A percentile compares a stretch with the other conserved stretches of the same genome.
Conservation (phyloP, 1,139 yeast genomes). For the Hansenula lynferdii region DNA sequence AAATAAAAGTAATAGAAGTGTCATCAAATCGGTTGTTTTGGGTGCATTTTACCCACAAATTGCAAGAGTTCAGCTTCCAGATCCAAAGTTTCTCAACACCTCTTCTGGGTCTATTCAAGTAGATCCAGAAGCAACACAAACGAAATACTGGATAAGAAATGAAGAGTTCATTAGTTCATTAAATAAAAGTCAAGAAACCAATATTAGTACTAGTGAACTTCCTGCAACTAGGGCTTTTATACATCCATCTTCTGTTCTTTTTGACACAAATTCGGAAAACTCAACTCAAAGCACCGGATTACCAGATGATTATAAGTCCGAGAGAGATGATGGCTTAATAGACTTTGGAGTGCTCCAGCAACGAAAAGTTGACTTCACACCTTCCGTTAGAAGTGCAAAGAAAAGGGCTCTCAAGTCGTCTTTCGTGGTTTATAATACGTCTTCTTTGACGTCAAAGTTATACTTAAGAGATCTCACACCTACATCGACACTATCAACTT, state of each 20-base stretch:
- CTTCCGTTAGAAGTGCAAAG: slow-evolving; percentile 24
- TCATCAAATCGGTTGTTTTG: slow-evolving; percentile 65
- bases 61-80: slow-evolving; percentile 78
- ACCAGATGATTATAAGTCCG: slow-evolving; percentile 12
- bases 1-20: slow-evolving; percentile 42
- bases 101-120: slow-evolving; percentile 76
- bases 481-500: slow-evolving; percentile 59
- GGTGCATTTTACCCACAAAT: slow-evolving; percentile 82
- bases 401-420: slow-evolving; percentile 36
- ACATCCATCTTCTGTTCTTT: slow-evolving; percentile 78
- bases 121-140: slow-evolving; percentile 75
- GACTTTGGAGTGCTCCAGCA: slow-evolving; percentile 22
- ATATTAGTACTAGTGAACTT: slow-evolving; percentile 22
- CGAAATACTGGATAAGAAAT: slow-evolving; percentile 70
- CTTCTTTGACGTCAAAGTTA: slow-evolving; percentile 61
- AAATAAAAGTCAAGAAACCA: slow-evolving; percentile 7
- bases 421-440: slow-evolving; percentile 50
- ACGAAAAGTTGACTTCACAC: slow-evolving; percentile 31
- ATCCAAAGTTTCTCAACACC: slow-evolving; percentile 66
- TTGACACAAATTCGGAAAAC: slow-evolving; percentile 31
- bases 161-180: slow-evolving; percentile 38
- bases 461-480: slow-evolving; percentile 80
- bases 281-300: neutral
- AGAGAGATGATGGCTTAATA: slow-evolving; percentile 36
- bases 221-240: slow-evolving; percentile 70